These are phyloP conservation scores for Marchantia polymorpha DNA, from an alignment of 225 moss, liverwort and hornwort genomes.

Conservation along the genomic window DNA sequence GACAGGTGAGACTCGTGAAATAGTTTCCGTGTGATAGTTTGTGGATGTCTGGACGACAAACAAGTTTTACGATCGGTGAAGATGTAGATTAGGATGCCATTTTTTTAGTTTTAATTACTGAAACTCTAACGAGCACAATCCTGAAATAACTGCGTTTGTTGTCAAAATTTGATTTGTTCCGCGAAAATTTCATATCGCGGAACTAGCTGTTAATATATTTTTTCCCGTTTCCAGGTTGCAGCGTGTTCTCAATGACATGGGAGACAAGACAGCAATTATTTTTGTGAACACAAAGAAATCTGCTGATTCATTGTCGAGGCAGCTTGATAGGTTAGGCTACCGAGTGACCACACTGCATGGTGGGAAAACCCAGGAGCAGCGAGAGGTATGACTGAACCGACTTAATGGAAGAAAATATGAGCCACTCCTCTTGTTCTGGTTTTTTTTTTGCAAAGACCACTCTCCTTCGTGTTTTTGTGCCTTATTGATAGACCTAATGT, in stretches of 20 bases:
- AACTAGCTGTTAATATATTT: background rate
- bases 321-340: conserved; percentile 87
- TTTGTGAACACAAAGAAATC: conserved; percentile 94
- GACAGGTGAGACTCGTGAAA: conserved; percentile 52
- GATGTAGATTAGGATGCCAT: background rate
- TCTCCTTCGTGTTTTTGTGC: background rate
- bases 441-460: background rate
- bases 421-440: background rate
- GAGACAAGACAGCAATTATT: conserved; percentile 94
- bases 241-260: conserved; percentile 89
- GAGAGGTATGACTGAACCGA: conserved; percentile 52
- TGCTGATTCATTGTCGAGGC: conserved; percentile 89
- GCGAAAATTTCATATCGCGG: background rate
- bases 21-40: background rate
- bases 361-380: conserved; percentile 99
- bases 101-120: background rate
- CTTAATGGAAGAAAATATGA: background rate
- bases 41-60: background rate
- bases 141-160: background rate
- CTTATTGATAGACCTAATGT: background rate
- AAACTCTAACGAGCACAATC: background rate
- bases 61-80: background rate
- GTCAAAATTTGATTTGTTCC: background rate
- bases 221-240: conserved; percentile 58
- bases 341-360: conserved; percentile 96